Conservation (phyloP, 371 early-diverging fungal species). For the Apophysomyces variabilis region DNA sequence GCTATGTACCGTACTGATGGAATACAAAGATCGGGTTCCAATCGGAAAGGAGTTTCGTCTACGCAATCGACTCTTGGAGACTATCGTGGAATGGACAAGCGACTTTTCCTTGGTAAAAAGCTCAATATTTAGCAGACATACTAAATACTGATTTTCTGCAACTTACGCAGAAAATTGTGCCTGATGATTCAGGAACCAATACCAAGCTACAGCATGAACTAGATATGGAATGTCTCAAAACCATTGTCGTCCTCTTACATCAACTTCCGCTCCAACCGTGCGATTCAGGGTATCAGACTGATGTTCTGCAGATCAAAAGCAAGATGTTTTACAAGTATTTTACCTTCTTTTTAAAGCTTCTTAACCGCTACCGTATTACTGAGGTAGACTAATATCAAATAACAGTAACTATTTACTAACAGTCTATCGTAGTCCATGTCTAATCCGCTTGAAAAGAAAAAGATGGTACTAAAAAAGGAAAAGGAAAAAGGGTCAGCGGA, state of each 20-base stretch:
- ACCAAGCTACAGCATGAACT: conserved; percentile 79
- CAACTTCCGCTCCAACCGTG: conserved; percentile 85
- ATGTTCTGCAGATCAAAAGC: conserved; percentile 72
- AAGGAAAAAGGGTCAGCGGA: background rate
- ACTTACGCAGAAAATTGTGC: conserved; percentile 38
- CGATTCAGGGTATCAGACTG: conserved; percentile 66
- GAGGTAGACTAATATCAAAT: conserved; percentile 40
- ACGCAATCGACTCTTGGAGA: conserved; percentile 82
- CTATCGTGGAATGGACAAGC: conserved; percentile 87
- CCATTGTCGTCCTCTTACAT: conserved; percentile 78
- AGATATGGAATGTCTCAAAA: conserved; percentile 83
- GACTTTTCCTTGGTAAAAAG: conserved; percentile 67
- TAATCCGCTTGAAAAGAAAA: background rate
- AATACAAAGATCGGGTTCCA: conserved; percentile 78
- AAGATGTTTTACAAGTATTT: conserved; percentile 87
- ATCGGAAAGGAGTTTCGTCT: conserved; percentile 87
- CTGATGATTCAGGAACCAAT: conserved; percentile 48
- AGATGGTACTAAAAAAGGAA: background rate
- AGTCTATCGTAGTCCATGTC: background rate
- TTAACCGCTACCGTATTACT: conserved; percentile 82
- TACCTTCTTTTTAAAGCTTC: conserved; percentile 84
- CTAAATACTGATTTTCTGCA: too few relatives aligned
- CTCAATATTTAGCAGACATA: background rate
- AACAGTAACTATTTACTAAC: background rate
- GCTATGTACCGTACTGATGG: conserved; percentile 80